Evolutionary conservation across 2,329 filamentous ascomycete genomes (phyloP), one percentile per base, ranked within the genome.

Genomic region (Reticulascus tulasneorum): DNA sequence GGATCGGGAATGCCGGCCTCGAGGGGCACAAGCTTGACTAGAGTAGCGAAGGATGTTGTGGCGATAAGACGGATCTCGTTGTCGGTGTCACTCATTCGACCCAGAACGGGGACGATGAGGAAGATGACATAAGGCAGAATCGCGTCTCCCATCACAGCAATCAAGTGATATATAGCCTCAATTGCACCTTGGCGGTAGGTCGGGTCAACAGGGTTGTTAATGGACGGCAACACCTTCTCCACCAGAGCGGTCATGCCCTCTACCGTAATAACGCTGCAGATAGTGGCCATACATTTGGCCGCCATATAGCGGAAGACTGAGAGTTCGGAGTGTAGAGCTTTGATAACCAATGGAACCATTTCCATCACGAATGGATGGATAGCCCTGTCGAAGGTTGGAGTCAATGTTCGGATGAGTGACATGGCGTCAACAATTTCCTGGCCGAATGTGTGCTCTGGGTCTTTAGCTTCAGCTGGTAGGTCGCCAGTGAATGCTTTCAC

Each of bases 91-190:
- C 93, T 97, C 93, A 98, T 98, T 28, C 93, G 83, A 35, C 93
- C 93, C 33, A 98, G 75, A 5, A 98, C 93, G 11, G 93, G 93
- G 10, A 97, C 94, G 40, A 98, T 94, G 47, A 98, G 78, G 78
- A 98, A 98, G 52, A 98, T 96, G 45, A 98, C 93, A 54, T 98
- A 98, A 4, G 94, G 93, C 20, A 98, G 66, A 38, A 98, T 98
- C 23, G 79, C 77, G 56, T 97, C 93, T 44, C 94, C 93, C 93
- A 98, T 98, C 33, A 96, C 90, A 42, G 94, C 87, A 46, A 98
- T 98, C 40, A 98, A 70, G 61, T 98, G 93, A 57, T 98, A 98
- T 41, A 98, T 86, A 50, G 82, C 88, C 63, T 98, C 93, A 38
- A 94, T 93, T 6, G 88, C 89, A 45, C 93, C 93, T 66, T 98